These are phyloP conservation scores for Camellia lanceoleosa DNA, from an alignment of 148 eudicot species.

Conservation along the genomic window DNA sequence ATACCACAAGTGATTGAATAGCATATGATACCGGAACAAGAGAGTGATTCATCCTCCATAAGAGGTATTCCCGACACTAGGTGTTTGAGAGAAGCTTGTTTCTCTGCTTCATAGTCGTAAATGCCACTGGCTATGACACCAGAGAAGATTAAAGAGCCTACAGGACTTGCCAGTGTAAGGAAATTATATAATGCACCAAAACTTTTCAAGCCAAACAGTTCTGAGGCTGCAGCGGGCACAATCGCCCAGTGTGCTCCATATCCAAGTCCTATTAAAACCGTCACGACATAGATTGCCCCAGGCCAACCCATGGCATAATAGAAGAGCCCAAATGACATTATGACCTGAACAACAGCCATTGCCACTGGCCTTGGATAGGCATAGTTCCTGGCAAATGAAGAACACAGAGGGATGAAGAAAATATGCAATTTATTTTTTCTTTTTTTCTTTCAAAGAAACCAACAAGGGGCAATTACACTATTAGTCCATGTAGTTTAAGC, in stretches of 20 bases:
- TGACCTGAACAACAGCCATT: constrained; percentile 52
- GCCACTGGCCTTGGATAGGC: constrained; percentile 62
- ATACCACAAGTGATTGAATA: constrained; percentile 54
- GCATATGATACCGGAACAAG: constrained; percentile 49
- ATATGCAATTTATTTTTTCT: background rate
- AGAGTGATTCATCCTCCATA: constrained; percentile 22
- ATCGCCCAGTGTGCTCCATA: constrained; percentile 72
- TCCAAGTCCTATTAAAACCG: constrained; percentile 43
- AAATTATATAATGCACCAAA: constrained; percentile 58
- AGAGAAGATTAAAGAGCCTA: constrained; percentile 51
- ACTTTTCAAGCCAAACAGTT: constrained; percentile 59
- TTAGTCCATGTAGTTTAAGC: no score
- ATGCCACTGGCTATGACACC: constrained; percentile 54
- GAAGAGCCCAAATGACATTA: constrained; percentile 52
- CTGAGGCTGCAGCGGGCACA: constrained; percentile 58
- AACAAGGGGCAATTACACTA: no score
- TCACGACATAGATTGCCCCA: constrained; percentile 46
- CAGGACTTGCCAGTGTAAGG: constrained; percentile 44
- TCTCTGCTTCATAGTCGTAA: constrained; percentile 54
- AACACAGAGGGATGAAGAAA: constrained; percentile 7
- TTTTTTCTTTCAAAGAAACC: background rate
- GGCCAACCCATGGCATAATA: constrained; percentile 56
- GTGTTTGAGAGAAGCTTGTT: constrained; percentile 24
- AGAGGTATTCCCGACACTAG: constrained; percentile 4
- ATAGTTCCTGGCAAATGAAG: constrained; percentile 34